Base-by-base conservation (phyloP, 768 basidiomycete species). In the Pleurotus ostreatus region DNA sequence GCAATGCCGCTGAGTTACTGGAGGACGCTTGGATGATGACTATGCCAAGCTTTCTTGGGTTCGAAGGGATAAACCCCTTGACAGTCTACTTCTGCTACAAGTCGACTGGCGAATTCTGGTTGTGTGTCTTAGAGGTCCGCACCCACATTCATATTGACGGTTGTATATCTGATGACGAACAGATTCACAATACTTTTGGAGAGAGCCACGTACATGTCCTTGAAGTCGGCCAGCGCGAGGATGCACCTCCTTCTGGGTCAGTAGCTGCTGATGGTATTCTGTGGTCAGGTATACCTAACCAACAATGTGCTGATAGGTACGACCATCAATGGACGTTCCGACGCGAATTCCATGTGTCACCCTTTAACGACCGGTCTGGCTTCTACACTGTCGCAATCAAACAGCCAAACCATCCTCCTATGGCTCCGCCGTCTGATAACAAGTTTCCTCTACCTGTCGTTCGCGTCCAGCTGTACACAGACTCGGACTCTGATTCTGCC, bases 161-260 rank as follows among this genome's bases (percentile, higher is more conserved):
- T 2, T 9, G 9, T 11, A 9, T 40, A n/a, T 46, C 45, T 23
- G 18, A 38, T 40, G 26, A 45, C 25, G 55, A 26, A 34, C 55
- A 85, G 83, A 78, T 85, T 6, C 87, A 89, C 63, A 89, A 88
- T 63, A 88, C 86, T 0, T 89, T 89, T 63, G 85, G 83, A 4
- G 86, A 89, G 67, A 77, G 78, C 55, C 85, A 88, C 65, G 72
- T 82, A 5, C 78, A 87, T 60, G 70, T 85, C 20, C 71, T 89
- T 0, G 71, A 80, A 55, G 58, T 74, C 0, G 78, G 75, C 11
- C 64, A 64, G 11, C 66, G 70, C 26, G 81, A 84, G 64, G 82
- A 84, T 55, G 34, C 57, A 8, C 62, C 64, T 4, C 54, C 69
- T n/a, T 57, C 57, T 23, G 70, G 71, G 72, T 79, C 59, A 62